phyloP scores from a whole-genome alignment of 805 yeast species.

The Saturnispora halmiae region DNA sequence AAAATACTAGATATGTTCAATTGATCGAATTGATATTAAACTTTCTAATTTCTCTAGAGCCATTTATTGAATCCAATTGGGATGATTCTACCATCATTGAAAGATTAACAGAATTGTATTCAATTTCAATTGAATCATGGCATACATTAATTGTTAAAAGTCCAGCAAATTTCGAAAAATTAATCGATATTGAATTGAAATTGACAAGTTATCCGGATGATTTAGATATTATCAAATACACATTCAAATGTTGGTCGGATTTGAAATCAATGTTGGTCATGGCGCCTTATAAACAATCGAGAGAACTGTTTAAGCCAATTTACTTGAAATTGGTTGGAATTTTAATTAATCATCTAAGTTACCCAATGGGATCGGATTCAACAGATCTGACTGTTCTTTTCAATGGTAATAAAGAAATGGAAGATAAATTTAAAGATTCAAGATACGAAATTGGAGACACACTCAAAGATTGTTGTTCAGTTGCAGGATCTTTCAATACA shows the following conservation, averaged over 20 bases:
- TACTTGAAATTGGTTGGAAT: slow-evolving; percentile 51
- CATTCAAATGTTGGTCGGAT: slow-evolving; percentile 87
- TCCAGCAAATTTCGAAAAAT: slow-evolving; percentile 59
- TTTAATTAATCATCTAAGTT: slow-evolving; percentile 60
- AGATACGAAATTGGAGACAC: slow-evolving; percentile 97
- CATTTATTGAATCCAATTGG: slow-evolving; percentile 37
- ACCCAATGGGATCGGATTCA: slow-evolving; percentile 44
- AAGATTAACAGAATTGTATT: slow-evolving; percentile 65
- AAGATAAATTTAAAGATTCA: slow-evolving; percentile 88
- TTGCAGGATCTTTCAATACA: slow-evolving; percentile 69
- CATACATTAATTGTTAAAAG: slow-evolving; percentile 70
- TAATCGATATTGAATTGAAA: slow-evolving; percentile 64
- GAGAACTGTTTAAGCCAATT: slow-evolving; percentile 40
- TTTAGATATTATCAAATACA: slow-evolving; percentile 79
- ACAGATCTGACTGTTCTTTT: slow-evolving; percentile 42
- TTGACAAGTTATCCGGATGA: slow-evolving; percentile 71
- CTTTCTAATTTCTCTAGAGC: slow-evolving; percentile 55
- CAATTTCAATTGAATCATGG: slow-evolving; percentile 96
- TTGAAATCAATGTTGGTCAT: slow-evolving; percentile 63
- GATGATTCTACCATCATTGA: slow-evolving; percentile 61
- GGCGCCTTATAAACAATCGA: slow-evolving; percentile 47
- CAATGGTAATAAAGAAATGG: slow-evolving; percentile 63
- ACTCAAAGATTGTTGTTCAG: slow-evolving; percentile 89
- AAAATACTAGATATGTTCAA: slow-evolving; percentile 44
- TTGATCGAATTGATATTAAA: slow-evolving; percentile 32